Base-by-base conservation (phyloP, 768 basidiomycete species). In the Tulasnella sp. region DNA sequence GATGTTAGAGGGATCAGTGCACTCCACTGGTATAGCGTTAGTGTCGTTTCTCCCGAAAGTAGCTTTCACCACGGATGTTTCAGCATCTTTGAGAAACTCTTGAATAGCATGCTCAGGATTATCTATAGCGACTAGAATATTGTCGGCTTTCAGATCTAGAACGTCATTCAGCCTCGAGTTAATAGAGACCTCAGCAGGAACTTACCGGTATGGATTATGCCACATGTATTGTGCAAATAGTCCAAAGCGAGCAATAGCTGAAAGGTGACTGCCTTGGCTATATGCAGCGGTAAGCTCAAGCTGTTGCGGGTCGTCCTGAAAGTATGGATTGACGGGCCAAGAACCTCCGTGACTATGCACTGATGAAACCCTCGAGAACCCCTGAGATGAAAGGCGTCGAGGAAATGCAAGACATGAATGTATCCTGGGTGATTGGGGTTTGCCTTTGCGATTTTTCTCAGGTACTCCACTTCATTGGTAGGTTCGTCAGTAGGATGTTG, bases 141-240 rank as follows among this genome's bases (percentile, higher is more conserved):
- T 40, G 5, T 16, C 39, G 27, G 39, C 19, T 25, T 40, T 16
- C 19, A 40, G 19, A 40, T 40, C 39, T 40, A n/a, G n/a, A n/a
- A n/a, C n/a, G n/a, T n/a, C n/a, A n/a, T n/a, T n/a, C n/a, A n/a
- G n/a, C n/a, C n/a, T n/a, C n/a, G n/a, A n/a, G n/a, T n/a, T n/a
- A n/a, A n/a, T n/a, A n/a, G n/a, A n/a, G n/a, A n/a, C n/a, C n/a
- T n/a, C n/a, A n/a, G 5, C 27, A 6, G 39, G n/a, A 20, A 40
- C 39, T 40, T 16, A 40, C 39, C 39, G n/a, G 39, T 40, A n/a
- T 40, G 39, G 39, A 40, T 40, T 6, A 40, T 25, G n/a, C 27
- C 39, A n/a, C 39, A 40, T 16, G 19, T 20, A 20, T 40, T 16
- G n/a, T 40, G 39, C n/a, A 40, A 25, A 40, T 40, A 40, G n/a